These are phyloP conservation scores for Penicillium sp. DNA, from an alignment of 2,329 filamentous ascomycete species.

Conservation along the genomic window DNA sequence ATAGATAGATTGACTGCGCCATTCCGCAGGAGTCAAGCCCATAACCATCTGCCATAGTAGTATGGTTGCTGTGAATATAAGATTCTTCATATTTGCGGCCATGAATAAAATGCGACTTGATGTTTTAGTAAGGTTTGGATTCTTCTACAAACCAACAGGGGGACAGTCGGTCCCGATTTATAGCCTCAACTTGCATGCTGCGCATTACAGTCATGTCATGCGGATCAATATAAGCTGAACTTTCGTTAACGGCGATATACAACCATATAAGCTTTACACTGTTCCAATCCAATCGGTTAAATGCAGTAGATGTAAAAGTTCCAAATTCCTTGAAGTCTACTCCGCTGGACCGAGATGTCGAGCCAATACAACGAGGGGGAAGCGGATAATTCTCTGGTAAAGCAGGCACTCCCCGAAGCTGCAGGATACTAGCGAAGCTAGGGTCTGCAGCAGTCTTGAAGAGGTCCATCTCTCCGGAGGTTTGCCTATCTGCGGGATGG, in stretches of 20 bases:
- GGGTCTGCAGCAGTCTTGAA: slow-evolving; percentile 11
- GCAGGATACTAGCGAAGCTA: background rate
- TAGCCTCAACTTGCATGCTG: background rate
- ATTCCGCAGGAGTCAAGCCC: slow-evolving; percentile 35
- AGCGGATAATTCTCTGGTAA: background rate
- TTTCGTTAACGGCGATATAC: background rate
- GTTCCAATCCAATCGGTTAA: slow-evolving; percentile 3
- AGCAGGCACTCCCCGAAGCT: background rate
- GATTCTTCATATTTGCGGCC: background rate
- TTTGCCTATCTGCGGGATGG: background rate
- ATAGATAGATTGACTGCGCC: slow-evolving; percentile 46
- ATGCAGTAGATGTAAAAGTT: background rate
- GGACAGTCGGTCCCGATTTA: background rate
- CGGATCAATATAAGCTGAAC: too few relatives aligned
- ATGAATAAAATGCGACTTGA: too few relatives aligned
- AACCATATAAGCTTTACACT: background rate
- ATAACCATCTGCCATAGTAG: slow-evolving; percentile 17
- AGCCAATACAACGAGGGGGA: background rate
- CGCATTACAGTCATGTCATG: background rate
- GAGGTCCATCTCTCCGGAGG: slow-evolving; percentile 9
- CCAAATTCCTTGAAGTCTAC: background rate
- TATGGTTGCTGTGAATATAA: background rate
- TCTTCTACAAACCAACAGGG: background rate
- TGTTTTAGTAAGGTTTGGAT: background rate
- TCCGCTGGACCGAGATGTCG: background rate